phyloP scores from a whole-genome alignment of 2,329 filamentous ascomycete genomes.

The Cordyceps javanica region DNA sequence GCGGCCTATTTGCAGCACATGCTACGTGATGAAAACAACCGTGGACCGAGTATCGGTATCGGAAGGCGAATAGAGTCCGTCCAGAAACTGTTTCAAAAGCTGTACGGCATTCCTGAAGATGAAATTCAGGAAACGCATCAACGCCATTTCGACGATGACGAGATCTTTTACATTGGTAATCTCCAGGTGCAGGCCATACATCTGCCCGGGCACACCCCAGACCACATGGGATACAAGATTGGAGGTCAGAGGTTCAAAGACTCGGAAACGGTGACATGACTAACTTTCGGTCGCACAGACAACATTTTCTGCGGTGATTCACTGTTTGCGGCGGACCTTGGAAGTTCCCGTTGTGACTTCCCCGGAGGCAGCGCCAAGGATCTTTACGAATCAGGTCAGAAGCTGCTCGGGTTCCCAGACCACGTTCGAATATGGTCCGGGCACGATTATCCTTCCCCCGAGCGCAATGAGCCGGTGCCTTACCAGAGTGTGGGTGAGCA shows the following conservation, averaged over 20 bases:
- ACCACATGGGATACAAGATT: constrained; percentile 54
- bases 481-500: constrained; percentile 38
- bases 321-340: constrained; percentile 42
- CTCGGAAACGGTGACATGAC: neutral
- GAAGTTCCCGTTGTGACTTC: constrained; percentile 44
- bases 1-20: constrained; percentile 48
- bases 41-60: constrained; percentile 43
- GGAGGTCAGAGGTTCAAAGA: constrained; percentile 24
- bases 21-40: constrained; percentile 29
- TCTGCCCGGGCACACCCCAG: constrained; percentile 55
- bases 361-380: constrained; percentile 38
- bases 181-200: constrained; percentile 42
- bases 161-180: constrained; percentile 44
- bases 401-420: constrained; percentile 33
- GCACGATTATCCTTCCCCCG: constrained; percentile 42
- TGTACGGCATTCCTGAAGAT: constrained; percentile 37
- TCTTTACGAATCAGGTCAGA: constrained; percentile 34
- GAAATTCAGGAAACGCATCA: constrained; percentile 47
- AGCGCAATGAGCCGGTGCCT: constrained; percentile 27
- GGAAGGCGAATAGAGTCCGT: constrained; percentile 47
- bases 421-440: constrained; percentile 42
- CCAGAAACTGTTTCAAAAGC: constrained; percentile 41
- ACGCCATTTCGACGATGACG: constrained; percentile 46
- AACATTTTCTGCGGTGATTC: constrained; percentile 45
- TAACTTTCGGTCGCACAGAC: neutral